A percentile compares a stretch with the other conserved stretches of the same genome.
These are phyloP conservation scores for Daphne laureola DNA, from an alignment of 441 rosid genomes.

Conservation along the genomic window DNA sequence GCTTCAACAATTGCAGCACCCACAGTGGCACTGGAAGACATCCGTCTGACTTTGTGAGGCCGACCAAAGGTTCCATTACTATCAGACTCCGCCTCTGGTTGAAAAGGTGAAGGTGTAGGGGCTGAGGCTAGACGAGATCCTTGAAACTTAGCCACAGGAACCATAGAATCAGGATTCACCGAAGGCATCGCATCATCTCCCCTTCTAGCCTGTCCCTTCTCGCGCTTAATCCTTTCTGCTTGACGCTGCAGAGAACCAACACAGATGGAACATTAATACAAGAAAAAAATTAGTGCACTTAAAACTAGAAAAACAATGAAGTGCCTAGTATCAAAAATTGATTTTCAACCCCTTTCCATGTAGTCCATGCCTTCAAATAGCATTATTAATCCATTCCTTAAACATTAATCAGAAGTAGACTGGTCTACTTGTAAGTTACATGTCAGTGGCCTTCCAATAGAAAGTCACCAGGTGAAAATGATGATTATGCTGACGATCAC, in stretches of 20 bases:
- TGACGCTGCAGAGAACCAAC: slow-evolving; percentile 54
- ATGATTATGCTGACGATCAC: too few relatives aligned
- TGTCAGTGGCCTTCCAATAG: too few relatives aligned
- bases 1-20: slow-evolving; percentile 86
- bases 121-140: slow-evolving; percentile 96
- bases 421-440: too few relatives aligned
- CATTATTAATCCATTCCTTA: too few relatives aligned
- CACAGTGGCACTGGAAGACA: slow-evolving; percentile 48
- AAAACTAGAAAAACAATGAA: neutral
- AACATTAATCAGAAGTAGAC: too few relatives aligned
- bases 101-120: slow-evolving; percentile 73
- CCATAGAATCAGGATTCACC: slow-evolving; percentile 53
- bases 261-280: slow-evolving; percentile 4
- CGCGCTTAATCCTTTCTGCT: slow-evolving; percentile 61
- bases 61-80: slow-evolving; percentile 25
- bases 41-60: slow-evolving; percentile 35
- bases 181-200: slow-evolving; percentile 53
- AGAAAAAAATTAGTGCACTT: neutral
- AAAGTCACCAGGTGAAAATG: too few relatives aligned
- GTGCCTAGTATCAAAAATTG: too few relatives aligned
- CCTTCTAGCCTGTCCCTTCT: slow-evolving; percentile 48
- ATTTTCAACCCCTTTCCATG: too few relatives aligned
- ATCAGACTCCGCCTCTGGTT: slow-evolving; percentile 26
- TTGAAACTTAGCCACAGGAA: slow-evolving; percentile 66
- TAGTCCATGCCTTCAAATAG: too few relatives aligned